These are phyloP conservation scores for Phytophthora lateralis DNA, from an alignment of 352 stramenopile species.

Conservation along the genomic window DNA sequence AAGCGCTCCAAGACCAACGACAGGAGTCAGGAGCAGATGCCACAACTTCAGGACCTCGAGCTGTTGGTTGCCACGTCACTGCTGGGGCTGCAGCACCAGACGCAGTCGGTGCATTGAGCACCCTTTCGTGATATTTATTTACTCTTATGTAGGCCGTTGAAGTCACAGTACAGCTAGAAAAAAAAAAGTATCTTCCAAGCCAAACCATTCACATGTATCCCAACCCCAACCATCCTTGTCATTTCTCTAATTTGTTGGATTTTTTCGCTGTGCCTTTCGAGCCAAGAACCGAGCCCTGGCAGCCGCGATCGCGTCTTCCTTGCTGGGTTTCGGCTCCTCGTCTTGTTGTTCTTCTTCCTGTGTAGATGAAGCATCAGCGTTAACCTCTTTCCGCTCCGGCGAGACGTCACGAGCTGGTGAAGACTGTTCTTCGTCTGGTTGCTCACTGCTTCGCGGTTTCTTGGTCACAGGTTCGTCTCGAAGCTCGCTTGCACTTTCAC, in stretches of 20 bases:
- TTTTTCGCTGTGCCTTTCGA: conserved; percentile 69
- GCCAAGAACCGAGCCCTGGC: conserved; percentile 86
- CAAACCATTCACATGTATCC: conserved; percentile 6
- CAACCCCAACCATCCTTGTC: conserved; percentile 2
- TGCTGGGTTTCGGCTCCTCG: conserved; percentile 43
- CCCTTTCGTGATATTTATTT: conserved; percentile 46
- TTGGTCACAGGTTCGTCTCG: conserved; percentile 18
- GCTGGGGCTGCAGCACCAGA: conserved; percentile 72
- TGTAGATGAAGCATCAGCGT: conserved; percentile 10
- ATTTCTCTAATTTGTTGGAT: conserved; percentile 14
- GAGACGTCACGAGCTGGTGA: conserved; percentile 8
- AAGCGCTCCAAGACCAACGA: conserved; percentile 47
- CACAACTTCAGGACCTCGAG: conserved; percentile 73
- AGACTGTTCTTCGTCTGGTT: conserved; percentile 13
- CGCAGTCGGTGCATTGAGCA: conserved; percentile 70
- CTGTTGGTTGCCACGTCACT: conserved; percentile 78
- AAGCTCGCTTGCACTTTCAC: not conserved
- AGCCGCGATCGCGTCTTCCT: conserved; percentile 79
- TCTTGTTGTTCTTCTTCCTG: conserved; percentile 5
- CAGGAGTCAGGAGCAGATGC: conserved; percentile 15
- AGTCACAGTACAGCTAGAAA: conserved; percentile 25
- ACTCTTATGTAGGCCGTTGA: conserved; percentile 35
- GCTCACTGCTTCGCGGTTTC: conserved; percentile 22
- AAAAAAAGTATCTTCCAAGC: conserved; percentile 31
- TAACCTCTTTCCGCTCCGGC: not conserved